Base-by-base conservation (phyloP, 106 monocot genomes). In the Allium cepa region DNA sequence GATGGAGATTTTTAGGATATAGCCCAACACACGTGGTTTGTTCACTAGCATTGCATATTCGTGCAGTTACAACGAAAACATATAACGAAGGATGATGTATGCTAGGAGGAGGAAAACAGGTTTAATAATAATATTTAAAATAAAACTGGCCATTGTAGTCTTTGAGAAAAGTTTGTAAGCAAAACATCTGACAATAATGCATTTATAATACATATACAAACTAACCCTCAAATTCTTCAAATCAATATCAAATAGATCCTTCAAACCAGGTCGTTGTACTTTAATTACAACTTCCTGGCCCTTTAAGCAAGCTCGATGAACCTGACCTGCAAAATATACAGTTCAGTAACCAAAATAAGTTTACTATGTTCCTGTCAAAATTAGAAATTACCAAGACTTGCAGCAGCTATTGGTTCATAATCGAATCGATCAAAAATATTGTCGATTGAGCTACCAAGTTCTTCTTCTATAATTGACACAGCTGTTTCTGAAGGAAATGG, bases 251-350 rank as follows among this genome's bases (percentile, higher is more conserved):
- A 99, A 99, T 11, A 99, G 82, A 50, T 90, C 90, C 70, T 99
- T 99, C 17, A 99, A 71, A 77, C 90, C 99, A 73, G 99, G 99
- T 80, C 99, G 84, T 71, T 99, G 99, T 53, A 99, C 99, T 85
- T 99, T 99, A 66, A 99, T 68, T 13, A 99, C 99, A 48, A 91
- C 78, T 62, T 91, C 84, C 69, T 90, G 77, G 16, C 92, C 99
- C n/a, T 87, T 99, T 45, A 99, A 72, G 26, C 80, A 81, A 60
- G 99, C 99, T 55, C 99, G 99, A 74, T 99, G 99, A n/a, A 99
- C 99, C 85, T 99, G 99, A 47, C 99, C 99, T 99, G 83, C 58
- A 71, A n/a, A 60, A 8, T 36, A 53, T 72, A 63, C n/a, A 63
- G 67, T 66, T 59, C 60, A 71, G 46, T 53, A 61, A 12, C 57